Base-by-base conservation (phyloP, 257 asterid species). In the Voacanga thouarsii region DNA sequence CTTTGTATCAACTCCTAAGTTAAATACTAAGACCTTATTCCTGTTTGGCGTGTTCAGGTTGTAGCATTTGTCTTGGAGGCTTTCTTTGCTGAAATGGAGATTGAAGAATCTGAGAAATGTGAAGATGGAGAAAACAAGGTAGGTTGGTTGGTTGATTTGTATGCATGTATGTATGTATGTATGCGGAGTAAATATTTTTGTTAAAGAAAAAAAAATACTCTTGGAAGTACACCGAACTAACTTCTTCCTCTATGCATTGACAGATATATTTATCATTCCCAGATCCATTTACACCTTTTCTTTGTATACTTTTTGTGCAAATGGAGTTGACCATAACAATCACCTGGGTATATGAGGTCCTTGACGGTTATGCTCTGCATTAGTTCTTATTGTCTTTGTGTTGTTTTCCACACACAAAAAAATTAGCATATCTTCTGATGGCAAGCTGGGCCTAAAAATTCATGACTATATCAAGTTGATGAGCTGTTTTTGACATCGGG, bases 41-140 rank as follows among this genome's bases (percentile, higher is more conserved):
- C 53, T 67, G 66, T 80, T 73, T 59, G n/a, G 12, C 63, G 63
- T 53, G 61, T 80, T 79, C 92, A 95, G 99, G 96, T 95, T 84
- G 87, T 95, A 78, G 98, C 99, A 72, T 95, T 95, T 88, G 97
- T 95, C 78, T 88, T 93, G 94, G 99, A 95, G 87, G 99, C 99
- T 75, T 95, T 95, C 90, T 94, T 93, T 80, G 97, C 97, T 79
- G 99, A 95, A 86, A 83, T 95, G 93, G 98, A 91, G 74, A 85
- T 95, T 21, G 99, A 95, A 90, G 57, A 88, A 49, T 51, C 85
- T 77, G 97, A 81, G 78, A 82, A 77, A 57, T 53, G 65, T 74
- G 86, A 47, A 80, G 83, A 86, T 75, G 90, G 80, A 69, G 90
- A 79, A 45, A 78, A 26, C 69, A 73, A 84, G 96, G 99, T 92